Conservation (phyloP, 2,329 filamentous ascomycete genomes). For the Gnomoniopsis smithogilvyi region DNA sequence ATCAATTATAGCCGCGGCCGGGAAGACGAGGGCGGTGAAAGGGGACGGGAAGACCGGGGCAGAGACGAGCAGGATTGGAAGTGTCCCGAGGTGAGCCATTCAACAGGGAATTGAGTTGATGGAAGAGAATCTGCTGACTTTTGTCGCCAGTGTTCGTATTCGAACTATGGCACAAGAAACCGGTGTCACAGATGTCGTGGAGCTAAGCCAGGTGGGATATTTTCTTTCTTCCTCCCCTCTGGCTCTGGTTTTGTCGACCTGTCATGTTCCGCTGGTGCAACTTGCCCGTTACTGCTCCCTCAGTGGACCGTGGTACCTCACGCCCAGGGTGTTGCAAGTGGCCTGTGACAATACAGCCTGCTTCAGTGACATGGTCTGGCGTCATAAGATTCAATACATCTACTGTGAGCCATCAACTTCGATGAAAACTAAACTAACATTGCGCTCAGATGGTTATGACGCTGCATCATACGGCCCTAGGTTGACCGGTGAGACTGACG, state of each 20-base stretch:
- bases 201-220: conserved; percentile 47
- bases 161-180: conserved; percentile 54
- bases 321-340: not conserved
- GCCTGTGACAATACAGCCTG: not conserved
- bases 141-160: conserved; percentile 45
- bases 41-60: conserved; percentile 2
- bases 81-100: conserved; percentile 32
- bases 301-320: not conserved
- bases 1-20: conserved; percentile 34
- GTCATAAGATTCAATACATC: not conserved
- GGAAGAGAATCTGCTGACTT: not conserved
- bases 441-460: conserved; percentile 19
- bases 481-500: conserved; percentile 41
- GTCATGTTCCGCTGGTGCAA: not conserved
- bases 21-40: conserved; percentile 24
- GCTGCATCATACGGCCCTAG: conserved; percentile 29
- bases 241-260: not conserved
- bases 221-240: too few species aligned
- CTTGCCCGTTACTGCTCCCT: not conserved
- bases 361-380: not conserved
- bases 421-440: not conserved
- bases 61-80: conserved; percentile 35
- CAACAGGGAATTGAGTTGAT: too few species aligned
- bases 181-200: conserved; percentile 58
- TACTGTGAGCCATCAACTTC: not conserved